Base-by-base conservation (phyloP, 768 basidiomycete genomes). In the Pleurotus cornucopiae region DNA sequence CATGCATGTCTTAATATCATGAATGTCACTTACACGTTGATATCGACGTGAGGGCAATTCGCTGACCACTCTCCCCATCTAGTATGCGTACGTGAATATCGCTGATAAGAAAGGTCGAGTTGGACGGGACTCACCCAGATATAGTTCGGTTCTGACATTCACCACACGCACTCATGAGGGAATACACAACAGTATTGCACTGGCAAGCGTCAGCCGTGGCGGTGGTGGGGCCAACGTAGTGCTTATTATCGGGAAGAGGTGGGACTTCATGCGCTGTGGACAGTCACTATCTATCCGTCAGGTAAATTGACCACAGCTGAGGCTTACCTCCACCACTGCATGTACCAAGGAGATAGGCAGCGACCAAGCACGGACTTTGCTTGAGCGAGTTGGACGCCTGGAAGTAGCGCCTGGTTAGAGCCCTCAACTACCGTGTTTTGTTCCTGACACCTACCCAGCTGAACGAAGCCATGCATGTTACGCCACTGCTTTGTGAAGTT, bases 151-250 rank as follows among this genome's bases (percentile, higher is more conserved):
- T 66, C 55, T 80, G 78, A 46, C 78, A 80, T 26, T 66, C 49
- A 20, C 72, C 74, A 62, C 78, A 80, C 18, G 79, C 78, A 21
- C 70, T 71, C 14, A 79, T 58, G 37, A 72, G 40, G 23, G 67
- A 71, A 58, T 80, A 80, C 2, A 71, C 69, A 51, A 80, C 72
- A 13, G 75, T 68, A 58, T 70, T 79, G 55, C 79, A 80, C 57
- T 71, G 66, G 57, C 78, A 80, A 0, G 44, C 20, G 40, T 67
- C 71, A 18, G 64, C 38, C 66, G 11, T 62, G 49, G 46, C 56
- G 55, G n/a, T 58, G 47, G 26, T 53, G 6, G 73, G 73, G 1
- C 66, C 66, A 14, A 63, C 56, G 58, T 74, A 74, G 43, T 65
- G 49, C 16, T 26, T 55, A 30, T 34, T 37, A 0, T 6, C 2